A percentile compares a stretch with the other conserved stretches of the same genome.
These are phyloP conservation scores for Cladorrhinum sp. DNA, from an alignment of 2,329 filamentous ascomycete genomes.

Conservation along the genomic window DNA sequence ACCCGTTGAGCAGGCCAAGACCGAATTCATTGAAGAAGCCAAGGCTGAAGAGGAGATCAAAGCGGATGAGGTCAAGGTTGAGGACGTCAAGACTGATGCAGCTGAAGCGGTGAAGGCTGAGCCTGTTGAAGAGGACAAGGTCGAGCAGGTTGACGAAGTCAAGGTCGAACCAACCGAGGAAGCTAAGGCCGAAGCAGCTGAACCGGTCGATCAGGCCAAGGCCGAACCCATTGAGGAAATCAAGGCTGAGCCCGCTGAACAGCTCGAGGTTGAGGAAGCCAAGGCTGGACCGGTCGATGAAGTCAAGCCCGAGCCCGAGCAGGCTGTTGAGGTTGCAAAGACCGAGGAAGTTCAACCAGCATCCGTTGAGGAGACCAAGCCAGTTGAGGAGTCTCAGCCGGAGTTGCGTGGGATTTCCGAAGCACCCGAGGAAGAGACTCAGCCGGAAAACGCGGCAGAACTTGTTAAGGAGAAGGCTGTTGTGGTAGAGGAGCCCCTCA, in stretches of 20 bases:
- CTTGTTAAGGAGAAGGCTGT: too few relatives aligned
- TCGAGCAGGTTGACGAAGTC: not conserved
- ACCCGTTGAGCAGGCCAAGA: not conserved
- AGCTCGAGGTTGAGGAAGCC: not conserved
- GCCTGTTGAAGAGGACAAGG: not conserved
- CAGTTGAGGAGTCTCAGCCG: not conserved
- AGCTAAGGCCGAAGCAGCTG: not conserved
- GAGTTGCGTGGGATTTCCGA: not conserved
- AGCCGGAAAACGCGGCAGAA: too few relatives aligned
- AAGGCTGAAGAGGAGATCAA: slow-evolving; percentile 5
- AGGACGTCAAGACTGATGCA: not conserved
- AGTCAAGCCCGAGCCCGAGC: not conserved
- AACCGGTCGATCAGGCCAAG: not conserved
- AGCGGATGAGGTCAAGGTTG: slow-evolving; percentile 5
- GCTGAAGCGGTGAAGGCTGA: not conserved
- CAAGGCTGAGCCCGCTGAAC: not conserved
- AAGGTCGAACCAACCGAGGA: not conserved
- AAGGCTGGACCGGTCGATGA: not conserved
- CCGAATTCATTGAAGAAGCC: not conserved
- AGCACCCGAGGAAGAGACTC: not conserved
- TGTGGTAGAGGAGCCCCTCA: not conserved
- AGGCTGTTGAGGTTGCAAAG: not conserved
- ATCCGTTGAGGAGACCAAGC: not conserved
- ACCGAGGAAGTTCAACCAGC: not conserved
- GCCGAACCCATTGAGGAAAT: not conserved